Evolutionary conservation across 768 basidiomycete genomes (phyloP), one percentile per base, ranked within the genome.

Genomic region (Naganishia vishniacii): DNA sequence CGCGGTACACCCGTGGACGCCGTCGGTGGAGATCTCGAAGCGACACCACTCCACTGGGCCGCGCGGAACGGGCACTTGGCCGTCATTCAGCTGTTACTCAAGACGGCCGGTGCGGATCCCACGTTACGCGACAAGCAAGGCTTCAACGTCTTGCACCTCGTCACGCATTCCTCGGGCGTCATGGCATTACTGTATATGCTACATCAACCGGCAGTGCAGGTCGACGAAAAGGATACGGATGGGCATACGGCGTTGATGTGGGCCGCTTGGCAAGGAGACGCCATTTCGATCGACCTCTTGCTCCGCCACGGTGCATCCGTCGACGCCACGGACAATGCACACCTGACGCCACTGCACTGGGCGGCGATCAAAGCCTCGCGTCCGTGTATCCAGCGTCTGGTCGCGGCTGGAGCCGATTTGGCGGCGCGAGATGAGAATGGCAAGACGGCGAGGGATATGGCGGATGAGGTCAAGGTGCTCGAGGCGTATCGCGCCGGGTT

Each of bases 31-130:
- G 94, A 98, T 77, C 83, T 99, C 29, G 82, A 87, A 29, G 94
- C 93, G 1, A 94, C 93, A 0, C 92, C 95, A 0, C 83, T 98
- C 80, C 93, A 97, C 76, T 99, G 95, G 95, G 95, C 95, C 0
- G 91, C 94, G 3, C 85, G 80, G 61, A 95, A 92, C 73, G 95
- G 95, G 23, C 93, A 95, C 79, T 84, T 98, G 73, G 94, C 95
- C 73, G 83, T 98, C 66, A 87, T 98, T 42, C 93, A 98, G 67
- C 82, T 99, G 25, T 84, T 99, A 65, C 84, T 98, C 69, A n/a
- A n/a, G n/a, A 81, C 85, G 1, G 85, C 93, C 78, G 87, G 86
- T 68, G 92, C 94, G 56, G 94, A 98, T 80, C 93, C 95, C 0
- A 89, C 85, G 62, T 86, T 97, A 65, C 75, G 82, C 65, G 95